Percentiles rank a stretch among this genome's conserved stretches.
phyloP scores from a whole-genome alignment of 1,139 yeast genomes.

The Yamadazyma siamensis region DNA sequence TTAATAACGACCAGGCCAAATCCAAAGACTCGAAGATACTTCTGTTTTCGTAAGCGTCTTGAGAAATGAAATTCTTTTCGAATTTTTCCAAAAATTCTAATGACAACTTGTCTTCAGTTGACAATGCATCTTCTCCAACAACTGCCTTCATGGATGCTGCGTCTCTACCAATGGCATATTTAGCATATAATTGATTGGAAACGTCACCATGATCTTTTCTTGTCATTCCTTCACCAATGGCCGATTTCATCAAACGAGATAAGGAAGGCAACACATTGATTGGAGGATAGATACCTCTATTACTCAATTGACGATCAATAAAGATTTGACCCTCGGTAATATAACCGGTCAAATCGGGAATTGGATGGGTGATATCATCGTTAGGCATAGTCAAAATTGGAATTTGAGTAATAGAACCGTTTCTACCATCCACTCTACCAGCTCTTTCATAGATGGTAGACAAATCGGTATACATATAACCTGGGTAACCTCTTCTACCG shows the following conservation, averaged over 20 bases:
- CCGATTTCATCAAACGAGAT: constrained; percentile 97
- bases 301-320: constrained; percentile 91
- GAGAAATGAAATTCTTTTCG: constrained; percentile 90
- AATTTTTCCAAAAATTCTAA: constrained; percentile 96
- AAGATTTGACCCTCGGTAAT: constrained; percentile 98
- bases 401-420: constrained; percentile 98
- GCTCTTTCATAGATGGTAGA: constrained; percentile 99
- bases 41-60: constrained; percentile 96
- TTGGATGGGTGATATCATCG: constrained; percentile 99
- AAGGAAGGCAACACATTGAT: constrained; percentile 95
- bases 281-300: constrained; percentile 98
- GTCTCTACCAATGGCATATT: constrained; percentile 98
- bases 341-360: constrained; percentile 99
- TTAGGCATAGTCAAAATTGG: constrained; percentile 99
- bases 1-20: constrained; percentile 95
- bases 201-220: constrained; percentile 99
- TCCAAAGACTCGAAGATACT: constrained; percentile 91
- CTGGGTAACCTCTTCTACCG: constrained; percentile 99
- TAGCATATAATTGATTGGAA: constrained; percentile 96
- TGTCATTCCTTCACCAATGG: constrained; percentile 99
- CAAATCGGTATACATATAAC: constrained; percentile 99
- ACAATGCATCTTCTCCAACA: constrained; percentile 98
- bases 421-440: constrained; percentile 99
- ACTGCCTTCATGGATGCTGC: constrained; percentile 99
- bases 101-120: constrained; percentile 95